Evolutionary conservation across 352 stramenopile genomes (phyloP).

Genomic region (Pythium rishiriense): DNA sequence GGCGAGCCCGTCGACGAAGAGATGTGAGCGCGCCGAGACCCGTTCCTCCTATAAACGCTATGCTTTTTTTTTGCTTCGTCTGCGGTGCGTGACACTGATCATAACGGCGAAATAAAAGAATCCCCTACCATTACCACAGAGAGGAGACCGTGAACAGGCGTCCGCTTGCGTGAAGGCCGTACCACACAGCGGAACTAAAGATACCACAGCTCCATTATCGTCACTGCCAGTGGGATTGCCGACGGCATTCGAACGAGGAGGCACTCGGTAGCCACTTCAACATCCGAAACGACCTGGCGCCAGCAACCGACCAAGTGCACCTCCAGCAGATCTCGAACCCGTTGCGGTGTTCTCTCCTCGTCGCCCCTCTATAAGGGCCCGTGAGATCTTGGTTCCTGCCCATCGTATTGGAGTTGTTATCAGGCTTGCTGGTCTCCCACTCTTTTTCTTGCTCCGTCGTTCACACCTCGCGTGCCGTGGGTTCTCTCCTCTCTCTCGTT

Average conservation of each 20-base stretch:
- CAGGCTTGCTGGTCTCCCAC: background rate
- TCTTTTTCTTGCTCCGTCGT: background rate
- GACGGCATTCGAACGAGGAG: conserved; percentile 7
- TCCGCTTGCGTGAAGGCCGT: background rate
- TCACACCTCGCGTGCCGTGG: too few species aligned
- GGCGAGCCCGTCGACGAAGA: conserved; percentile 40
- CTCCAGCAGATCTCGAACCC: background rate
- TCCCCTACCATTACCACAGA: background rate
- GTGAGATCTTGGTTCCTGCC: background rate
- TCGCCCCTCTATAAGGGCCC: too few species aligned
- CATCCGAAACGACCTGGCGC: conserved; percentile 24
- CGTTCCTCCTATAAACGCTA: conserved; percentile 8
- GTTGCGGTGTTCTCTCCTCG: too few species aligned
- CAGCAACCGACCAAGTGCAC: background rate
- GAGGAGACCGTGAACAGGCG: background rate
- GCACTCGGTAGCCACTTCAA: conserved; percentile 10
- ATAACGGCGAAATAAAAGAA: background rate
- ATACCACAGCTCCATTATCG: background rate
- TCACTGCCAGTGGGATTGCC: background rate
- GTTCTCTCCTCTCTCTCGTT: too few species aligned
- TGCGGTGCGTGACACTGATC: too few species aligned
- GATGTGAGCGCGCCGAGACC: conserved; percentile 18
- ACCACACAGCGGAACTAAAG: background rate
- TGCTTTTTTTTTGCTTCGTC: background rate
- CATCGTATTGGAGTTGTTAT: too few species aligned